Evolutionary conservation across 345 rosid species (phyloP), one percentile per base, ranked within the genome.

Genomic region (Zanthoxylum bungeanum): DNA sequence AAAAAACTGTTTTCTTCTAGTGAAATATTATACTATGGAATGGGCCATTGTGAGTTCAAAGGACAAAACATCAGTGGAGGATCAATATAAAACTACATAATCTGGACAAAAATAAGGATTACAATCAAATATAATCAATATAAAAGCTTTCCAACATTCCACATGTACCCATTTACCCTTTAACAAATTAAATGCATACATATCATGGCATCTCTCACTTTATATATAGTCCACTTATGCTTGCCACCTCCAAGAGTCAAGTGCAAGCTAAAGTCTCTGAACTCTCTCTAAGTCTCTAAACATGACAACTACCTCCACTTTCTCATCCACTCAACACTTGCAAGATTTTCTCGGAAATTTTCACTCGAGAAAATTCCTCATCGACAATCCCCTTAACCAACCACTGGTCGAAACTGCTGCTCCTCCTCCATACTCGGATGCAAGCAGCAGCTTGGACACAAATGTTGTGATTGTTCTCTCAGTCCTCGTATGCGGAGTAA

Each of bases 391-490:
- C 28, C 21, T 71, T 75, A 19, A 7, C 51, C 68, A 66, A 50
- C 25, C 19, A 50, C 10, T 21, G n/a, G n/a, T 50, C 24, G 0
- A 9, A 6, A 70, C 84, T 1, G 80, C 92, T 70, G 81, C 86
- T 22, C 62, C 86, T 49, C n/a, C n/a, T n/a, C n/a, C n/a, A n/a
- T n/a, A n/a, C n/a, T 52, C 83, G 55, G 75, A 69, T 44, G 1
- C 73, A 39, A 60, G 37, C 36, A 51, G 80, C 68, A 76, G 69
- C 77, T 82, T 90, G 65, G 88, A 90, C 65, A 81, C 97, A 24
- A 89, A 91, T 62, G 79, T 93, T 57, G 83, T 87, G 36, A 86
- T 91, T 84, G 86, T 88, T 30, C 80, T 93, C 30, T 83, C 94
- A 25, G 90, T 89, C 50, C 90, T 93, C 67, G 30, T 90, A 17